Evolutionary conservation across 2,329 filamentous ascomycete species (phyloP).

Genomic region (Coniochaeta sp.): DNA sequence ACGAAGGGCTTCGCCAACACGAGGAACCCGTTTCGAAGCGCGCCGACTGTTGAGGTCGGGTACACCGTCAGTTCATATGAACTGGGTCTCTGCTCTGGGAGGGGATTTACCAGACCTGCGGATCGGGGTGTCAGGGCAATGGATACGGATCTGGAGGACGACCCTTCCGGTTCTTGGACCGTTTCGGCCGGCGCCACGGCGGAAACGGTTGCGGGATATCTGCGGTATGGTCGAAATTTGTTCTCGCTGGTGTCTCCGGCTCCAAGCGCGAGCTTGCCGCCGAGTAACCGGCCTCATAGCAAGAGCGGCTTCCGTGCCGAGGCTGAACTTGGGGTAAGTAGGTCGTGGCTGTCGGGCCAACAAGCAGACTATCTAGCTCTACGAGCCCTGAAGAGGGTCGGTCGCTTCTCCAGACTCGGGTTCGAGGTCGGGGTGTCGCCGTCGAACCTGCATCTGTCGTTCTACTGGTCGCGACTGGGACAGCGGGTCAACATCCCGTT

Average conservation of each 20-base stretch:
- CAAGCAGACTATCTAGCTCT: slow-evolving; percentile 31
- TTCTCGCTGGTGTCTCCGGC: slow-evolving; percentile 15
- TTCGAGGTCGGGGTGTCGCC: slow-evolving; percentile 35
- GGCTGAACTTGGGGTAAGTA: slow-evolving; percentile 30
- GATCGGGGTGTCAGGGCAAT: slow-evolving; percentile 28
- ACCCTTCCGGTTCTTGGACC: slow-evolving; percentile 28
- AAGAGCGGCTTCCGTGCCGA: slow-evolving; percentile 26
- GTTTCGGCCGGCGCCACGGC: slow-evolving; percentile 25
- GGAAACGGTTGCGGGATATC: slow-evolving; percentile 22
- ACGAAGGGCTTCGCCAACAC: slow-evolving; percentile 13
- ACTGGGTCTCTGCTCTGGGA: slow-evolving; percentile 21
- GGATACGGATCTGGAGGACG: slow-evolving; percentile 22
- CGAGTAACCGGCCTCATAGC: not conserved
- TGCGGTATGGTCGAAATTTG: slow-evolving; percentile 28
- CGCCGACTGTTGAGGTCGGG: slow-evolving; percentile 33
- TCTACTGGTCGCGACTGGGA: slow-evolving; percentile 38
- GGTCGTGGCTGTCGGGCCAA: slow-evolving; percentile 5
- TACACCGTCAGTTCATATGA: slow-evolving; percentile 25
- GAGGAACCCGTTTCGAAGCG: slow-evolving; percentile 8
- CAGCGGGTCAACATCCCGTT: slow-evolving; percentile 37
- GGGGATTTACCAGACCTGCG: slow-evolving; percentile 21
- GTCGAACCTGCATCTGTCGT: slow-evolving; percentile 33
- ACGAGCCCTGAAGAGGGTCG: slow-evolving; percentile 32
- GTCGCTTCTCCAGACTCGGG: slow-evolving; percentile 32
- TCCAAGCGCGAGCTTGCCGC: not conserved